Evolutionary conservation across 495 filamentous ascomycete species (phyloP).

Genomic region (Bathelium albidoporum): DNA sequence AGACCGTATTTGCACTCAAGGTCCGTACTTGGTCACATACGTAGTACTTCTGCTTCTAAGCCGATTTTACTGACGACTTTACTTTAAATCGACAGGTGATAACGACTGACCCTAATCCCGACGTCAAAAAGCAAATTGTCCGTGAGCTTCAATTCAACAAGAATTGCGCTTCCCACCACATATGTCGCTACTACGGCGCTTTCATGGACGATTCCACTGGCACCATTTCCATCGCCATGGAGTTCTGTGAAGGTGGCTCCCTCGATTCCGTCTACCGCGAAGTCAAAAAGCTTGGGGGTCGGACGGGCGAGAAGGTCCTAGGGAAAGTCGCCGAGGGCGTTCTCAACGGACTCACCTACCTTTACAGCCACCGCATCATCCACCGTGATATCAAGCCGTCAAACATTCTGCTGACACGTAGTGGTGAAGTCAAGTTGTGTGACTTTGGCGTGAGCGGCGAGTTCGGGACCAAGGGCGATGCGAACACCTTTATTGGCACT

Average conservation of each 20-base stretch:
- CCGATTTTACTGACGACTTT: slow-evolving; percentile 13
- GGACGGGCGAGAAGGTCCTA: slow-evolving; percentile 95
- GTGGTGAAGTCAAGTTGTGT: slow-evolving; percentile 92
- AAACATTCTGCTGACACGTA: slow-evolving; percentile 87
- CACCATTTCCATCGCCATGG: slow-evolving; percentile 97
- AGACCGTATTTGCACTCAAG: slow-evolving; percentile 94
- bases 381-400: slow-evolving; percentile 98
- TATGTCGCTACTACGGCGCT: slow-evolving; percentile 93
- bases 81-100: slow-evolving; percentile 64
- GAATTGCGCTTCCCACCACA: slow-evolving; percentile 84
- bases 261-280: slow-evolving; percentile 94
- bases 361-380: slow-evolving; percentile 95
- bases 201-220: slow-evolving; percentile 87
- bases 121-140: slow-evolving; percentile 95
- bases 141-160: slow-evolving; percentile 96
- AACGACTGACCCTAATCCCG: slow-evolving; percentile 92
- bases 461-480: slow-evolving; percentile 95
- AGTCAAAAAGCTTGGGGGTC: slow-evolving; percentile 85
- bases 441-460: slow-evolving; percentile 97
- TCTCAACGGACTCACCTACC: slow-evolving; percentile 84
- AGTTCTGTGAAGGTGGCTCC: slow-evolving; percentile 94
- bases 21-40: slow-evolving; percentile 38
- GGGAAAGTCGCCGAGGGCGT: slow-evolving; percentile 96
- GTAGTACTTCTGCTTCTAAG: neutral
- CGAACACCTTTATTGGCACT: slow-evolving; percentile 97